These are phyloP conservation scores for Microcos paniculata DNA, from an alignment of 345 rosid species.

Conservation along the genomic window DNA sequence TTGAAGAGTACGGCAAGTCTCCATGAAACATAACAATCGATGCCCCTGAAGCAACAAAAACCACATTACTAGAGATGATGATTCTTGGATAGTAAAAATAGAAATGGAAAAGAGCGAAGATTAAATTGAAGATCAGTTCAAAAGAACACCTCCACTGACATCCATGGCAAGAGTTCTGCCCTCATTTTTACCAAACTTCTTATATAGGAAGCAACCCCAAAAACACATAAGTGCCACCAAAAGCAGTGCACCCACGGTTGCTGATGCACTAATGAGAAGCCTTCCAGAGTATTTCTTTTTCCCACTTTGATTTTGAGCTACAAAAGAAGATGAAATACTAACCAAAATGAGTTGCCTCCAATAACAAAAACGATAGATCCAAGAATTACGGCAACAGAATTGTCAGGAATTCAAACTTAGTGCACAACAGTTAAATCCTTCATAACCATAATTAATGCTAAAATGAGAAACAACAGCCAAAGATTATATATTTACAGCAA, in stretches of 20 bases:
- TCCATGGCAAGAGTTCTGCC: constrained; percentile 71
- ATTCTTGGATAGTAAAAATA: constrained; percentile 13
- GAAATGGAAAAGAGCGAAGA: constrained; percentile 4
- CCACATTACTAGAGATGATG: constrained; percentile 1
- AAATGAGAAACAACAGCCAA: constrained; percentile 14
- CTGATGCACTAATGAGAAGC: constrained; percentile 87
- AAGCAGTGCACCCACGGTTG: constrained; percentile 93
- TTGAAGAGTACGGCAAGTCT: constrained; percentile 93
- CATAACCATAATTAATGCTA: not conserved
- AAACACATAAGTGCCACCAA: constrained; percentile 99
- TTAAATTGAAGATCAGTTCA: constrained; percentile 21
- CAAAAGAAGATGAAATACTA: constrained; percentile 26
- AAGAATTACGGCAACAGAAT: not conserved
- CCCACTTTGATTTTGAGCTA: constrained; percentile 64
- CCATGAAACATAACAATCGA: constrained; percentile 98
- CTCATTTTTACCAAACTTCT: constrained; percentile 91
- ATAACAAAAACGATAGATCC: not conserved
- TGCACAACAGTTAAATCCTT: not conserved
- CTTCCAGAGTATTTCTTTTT: constrained; percentile 70
- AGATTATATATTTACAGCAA: not conserved
- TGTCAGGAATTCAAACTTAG: constrained; percentile 1
- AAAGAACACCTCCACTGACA: constrained; percentile 75
- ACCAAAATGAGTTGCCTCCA: constrained; percentile 6
- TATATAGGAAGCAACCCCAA: constrained; percentile 98
- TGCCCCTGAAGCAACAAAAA: constrained; percentile 64